phyloP scores from a whole-genome alignment of 2,329 filamentous ascomycete species.

The Alternaria longipes region DNA sequence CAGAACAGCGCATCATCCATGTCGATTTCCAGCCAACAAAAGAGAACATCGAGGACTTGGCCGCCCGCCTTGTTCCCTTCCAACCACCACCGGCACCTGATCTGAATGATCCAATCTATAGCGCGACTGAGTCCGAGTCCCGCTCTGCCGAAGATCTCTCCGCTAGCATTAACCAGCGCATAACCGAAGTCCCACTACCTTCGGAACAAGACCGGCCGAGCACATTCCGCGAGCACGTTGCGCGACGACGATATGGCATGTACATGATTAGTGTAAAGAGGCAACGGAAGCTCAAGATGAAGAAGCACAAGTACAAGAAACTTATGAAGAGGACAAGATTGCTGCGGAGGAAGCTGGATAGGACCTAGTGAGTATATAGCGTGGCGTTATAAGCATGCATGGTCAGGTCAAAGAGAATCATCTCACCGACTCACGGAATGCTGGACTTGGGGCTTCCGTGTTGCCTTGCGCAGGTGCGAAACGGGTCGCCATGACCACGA shows the following conservation, averaged over 20 bases:
- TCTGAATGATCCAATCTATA: constrained; percentile 58
- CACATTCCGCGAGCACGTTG: constrained; percentile 42
- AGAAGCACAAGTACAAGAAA: constrained; percentile 99
- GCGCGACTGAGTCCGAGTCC: constrained; percentile 28
- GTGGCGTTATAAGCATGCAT: constrained; percentile 26
- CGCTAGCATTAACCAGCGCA: constrained; percentile 50
- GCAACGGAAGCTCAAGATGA: constrained; percentile 97
- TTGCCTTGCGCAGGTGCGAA: constrained; percentile 6
- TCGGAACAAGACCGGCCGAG: constrained; percentile 11
- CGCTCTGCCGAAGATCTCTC: constrained; percentile 26
- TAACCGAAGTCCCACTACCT: constrained; percentile 29
- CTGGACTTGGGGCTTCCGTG: neutral
- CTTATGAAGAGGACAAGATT: constrained; percentile 92
- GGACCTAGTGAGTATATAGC: constrained; percentile 42
- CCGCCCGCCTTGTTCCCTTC: constrained; percentile 75
- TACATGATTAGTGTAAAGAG: constrained; percentile 88
- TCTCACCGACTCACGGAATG: constrained; percentile 4
- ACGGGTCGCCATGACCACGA: neutral
- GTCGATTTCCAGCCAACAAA: constrained; percentile 43
- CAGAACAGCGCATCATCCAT: constrained; percentile 45
- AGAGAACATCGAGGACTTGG: constrained; percentile 52
- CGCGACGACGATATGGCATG: constrained; percentile 63
- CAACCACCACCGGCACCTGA: constrained; percentile 82
- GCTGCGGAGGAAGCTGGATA: constrained; percentile 80
- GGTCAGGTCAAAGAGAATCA: constrained; percentile 15